phyloP scores from a whole-genome alignment of 2,329 filamentous ascomycete species.

The Penicillium sp. region DNA sequence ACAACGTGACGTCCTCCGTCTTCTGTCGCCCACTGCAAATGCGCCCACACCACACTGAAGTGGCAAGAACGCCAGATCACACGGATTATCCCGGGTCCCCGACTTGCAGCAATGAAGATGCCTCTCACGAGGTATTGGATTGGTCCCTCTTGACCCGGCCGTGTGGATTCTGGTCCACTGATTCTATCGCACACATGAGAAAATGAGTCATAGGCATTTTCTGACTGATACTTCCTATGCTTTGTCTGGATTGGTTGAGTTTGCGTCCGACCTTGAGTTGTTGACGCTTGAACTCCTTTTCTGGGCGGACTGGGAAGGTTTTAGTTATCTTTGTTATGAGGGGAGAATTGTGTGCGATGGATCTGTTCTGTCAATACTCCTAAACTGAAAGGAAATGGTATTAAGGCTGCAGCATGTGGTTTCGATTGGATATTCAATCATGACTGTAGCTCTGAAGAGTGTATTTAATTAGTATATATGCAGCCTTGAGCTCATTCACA shows the following conservation, averaged over 20 bases:
- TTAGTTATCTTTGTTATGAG: constrained; percentile 2
- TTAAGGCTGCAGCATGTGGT: constrained; percentile 15
- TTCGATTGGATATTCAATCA: constrained; percentile 17
- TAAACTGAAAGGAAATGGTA: constrained; percentile 5
- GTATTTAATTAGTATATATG: constrained; percentile 2
- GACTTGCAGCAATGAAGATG: constrained; percentile 48
- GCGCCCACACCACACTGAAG: constrained; percentile 18
- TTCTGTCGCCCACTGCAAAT: constrained; percentile 10
- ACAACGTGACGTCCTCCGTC: constrained; percentile 10
- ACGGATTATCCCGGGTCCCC: constrained; percentile 33
- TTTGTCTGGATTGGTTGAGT: constrained; percentile 33
- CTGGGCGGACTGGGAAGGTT: constrained; percentile 4
- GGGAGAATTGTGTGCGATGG: constrained; percentile 6
- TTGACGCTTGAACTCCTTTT: constrained; percentile 42
- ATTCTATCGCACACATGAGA: constrained; percentile 18
- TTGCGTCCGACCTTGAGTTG: constrained; percentile 32
- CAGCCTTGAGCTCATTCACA: constrained; percentile 11
- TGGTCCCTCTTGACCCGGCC: constrained; percentile 41
- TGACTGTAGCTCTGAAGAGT: constrained; percentile 2
- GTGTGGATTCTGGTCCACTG: constrained; percentile 30
- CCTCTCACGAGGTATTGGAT: constrained; percentile 32
- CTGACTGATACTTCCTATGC: constrained; percentile 4
- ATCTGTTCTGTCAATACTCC: constrained; percentile 20
- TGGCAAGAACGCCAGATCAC: constrained; percentile 30
- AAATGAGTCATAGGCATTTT: constrained; percentile 19